Evolutionary conservation across 352 stramenopile genomes (phyloP).

Genomic region (Phytophthora pinifolia): DNA sequence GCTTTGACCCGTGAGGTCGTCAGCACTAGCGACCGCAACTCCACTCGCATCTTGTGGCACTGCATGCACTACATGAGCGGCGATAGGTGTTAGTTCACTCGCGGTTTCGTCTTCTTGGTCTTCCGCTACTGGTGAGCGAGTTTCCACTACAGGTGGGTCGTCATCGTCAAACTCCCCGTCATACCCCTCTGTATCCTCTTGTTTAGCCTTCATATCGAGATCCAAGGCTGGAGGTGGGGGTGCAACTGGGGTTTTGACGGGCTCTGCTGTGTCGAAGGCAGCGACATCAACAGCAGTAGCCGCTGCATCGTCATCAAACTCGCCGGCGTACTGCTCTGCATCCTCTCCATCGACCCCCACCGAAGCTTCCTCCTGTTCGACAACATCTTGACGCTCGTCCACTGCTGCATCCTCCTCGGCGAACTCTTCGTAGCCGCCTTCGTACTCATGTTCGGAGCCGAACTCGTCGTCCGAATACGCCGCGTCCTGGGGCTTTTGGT

Average conservation of each 20-base stretch:
- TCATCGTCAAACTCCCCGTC: constrained; percentile 15
- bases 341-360: constrained; percentile 1
- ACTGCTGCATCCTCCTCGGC: constrained; percentile 18
- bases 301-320: constrained; percentile 19
- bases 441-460: constrained; percentile 22
- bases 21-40: not conserved
- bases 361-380: not conserved
- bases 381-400: not conserved
- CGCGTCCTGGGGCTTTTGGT: constrained; percentile 17
- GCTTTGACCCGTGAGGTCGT: not conserved
- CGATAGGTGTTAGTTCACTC: not conserved
- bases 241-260: not conserved
- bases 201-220: not conserved
- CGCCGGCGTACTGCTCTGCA: constrained; percentile 18
- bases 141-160: not conserved
- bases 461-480: constrained; percentile 63
- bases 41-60: not conserved
- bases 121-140: not conserved
- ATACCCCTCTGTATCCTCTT: constrained; percentile 8
- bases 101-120: not conserved
- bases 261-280: not conserved
- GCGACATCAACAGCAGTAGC: not conserved
- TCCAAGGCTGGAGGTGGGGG: not conserved
- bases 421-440: constrained; percentile 26
- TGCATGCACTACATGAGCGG: not conserved